phyloP scores from a whole-genome alignment of 345 rosid genomes.

The Ailanthus altissimus region DNA sequence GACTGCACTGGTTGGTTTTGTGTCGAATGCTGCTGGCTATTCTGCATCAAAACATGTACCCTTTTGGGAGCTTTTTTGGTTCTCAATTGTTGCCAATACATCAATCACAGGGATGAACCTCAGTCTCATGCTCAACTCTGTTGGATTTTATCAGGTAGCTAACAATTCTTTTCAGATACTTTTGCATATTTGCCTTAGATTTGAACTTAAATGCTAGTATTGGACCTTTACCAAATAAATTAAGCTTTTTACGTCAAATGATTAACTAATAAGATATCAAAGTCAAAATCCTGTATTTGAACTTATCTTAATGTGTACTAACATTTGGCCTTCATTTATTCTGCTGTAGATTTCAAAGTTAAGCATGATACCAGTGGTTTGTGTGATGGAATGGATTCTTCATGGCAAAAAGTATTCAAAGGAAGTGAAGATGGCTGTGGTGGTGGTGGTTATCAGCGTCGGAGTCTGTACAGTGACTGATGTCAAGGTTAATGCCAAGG shows the following conservation, averaged over 20 bases:
- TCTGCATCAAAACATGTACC: constrained; percentile 81
- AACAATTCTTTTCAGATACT: too few species aligned
- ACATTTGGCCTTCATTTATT: neutral
- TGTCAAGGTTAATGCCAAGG: constrained; percentile 88
- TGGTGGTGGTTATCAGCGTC: constrained; percentile 84
- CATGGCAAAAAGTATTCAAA: constrained; percentile 71
- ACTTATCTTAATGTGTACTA: too few species aligned
- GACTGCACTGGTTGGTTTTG: constrained; percentile 83
- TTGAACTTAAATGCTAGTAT: too few species aligned
- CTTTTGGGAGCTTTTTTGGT: constrained; percentile 96
- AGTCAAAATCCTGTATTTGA: too few species aligned
- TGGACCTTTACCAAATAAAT: too few species aligned
- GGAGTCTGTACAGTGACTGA: constrained; percentile 96
- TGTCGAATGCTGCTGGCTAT: constrained; percentile 82
- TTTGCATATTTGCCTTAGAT: too few species aligned
- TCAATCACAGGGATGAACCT: constrained; percentile 88
- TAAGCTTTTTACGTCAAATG: too few species aligned
- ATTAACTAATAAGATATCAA: too few species aligned
- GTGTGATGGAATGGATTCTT: constrained; percentile 93
- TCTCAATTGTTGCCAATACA: constrained; percentile 76
- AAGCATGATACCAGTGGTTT: constrained; percentile 96
- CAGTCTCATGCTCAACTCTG: constrained; percentile 94
- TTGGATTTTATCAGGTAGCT: constrained; percentile 81
- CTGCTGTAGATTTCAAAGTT: constrained; percentile 75
- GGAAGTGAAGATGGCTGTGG: constrained; percentile 76